Evolutionary conservation across 106 monocot genomes (phyloP).

Genomic region (Dendrobium chrysotoxum): DNA sequence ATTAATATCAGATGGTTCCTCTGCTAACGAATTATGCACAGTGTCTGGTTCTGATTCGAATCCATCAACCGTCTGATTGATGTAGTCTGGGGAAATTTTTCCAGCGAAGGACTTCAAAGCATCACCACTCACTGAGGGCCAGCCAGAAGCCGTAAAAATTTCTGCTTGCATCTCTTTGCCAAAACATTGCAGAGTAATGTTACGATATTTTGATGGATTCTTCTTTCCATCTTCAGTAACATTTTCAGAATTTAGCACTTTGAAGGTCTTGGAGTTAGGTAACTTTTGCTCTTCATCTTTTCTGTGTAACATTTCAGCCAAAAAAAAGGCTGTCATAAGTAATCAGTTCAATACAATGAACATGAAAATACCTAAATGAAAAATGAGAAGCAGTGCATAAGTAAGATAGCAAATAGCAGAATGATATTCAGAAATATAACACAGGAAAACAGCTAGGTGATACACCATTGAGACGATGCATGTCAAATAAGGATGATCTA

Average conservation of each 20-base stretch:
- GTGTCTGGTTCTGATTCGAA: slow-evolving; percentile 5
- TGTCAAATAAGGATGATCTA: neutral
- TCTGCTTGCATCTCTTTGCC: slow-evolving; percentile 40
- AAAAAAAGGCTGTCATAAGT: neutral
- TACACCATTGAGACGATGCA: neutral
- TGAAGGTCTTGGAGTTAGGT: slow-evolving; percentile 51
- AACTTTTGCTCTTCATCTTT: slow-evolving; percentile 41
- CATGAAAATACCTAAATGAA: neutral
- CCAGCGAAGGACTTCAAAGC: slow-evolving; percentile 73
- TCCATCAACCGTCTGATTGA: slow-evolving; percentile 32
- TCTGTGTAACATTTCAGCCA: slow-evolving; percentile 43
- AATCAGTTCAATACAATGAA: neutral
- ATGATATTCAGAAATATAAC: neutral
- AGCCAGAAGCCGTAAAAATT: slow-evolving; percentile 70
- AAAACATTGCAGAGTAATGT: slow-evolving; percentile 53
- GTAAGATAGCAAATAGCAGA: neutral
- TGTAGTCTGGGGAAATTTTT: slow-evolving; percentile 45
- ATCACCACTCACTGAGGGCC: slow-evolving; percentile 92
- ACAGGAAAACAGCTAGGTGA: neutral
- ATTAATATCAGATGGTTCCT: slow-evolving; percentile 1
- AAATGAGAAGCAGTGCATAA: neutral
- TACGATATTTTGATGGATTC: slow-evolving; percentile 51
- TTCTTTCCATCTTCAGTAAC: slow-evolving; percentile 61
- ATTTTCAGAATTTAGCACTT: slow-evolving; percentile 69
- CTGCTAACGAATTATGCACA: neutral